These are phyloP conservation scores for Clonostachys byssicola DNA, from an alignment of 2,329 filamentous ascomycete species.

Conservation along the genomic window DNA sequence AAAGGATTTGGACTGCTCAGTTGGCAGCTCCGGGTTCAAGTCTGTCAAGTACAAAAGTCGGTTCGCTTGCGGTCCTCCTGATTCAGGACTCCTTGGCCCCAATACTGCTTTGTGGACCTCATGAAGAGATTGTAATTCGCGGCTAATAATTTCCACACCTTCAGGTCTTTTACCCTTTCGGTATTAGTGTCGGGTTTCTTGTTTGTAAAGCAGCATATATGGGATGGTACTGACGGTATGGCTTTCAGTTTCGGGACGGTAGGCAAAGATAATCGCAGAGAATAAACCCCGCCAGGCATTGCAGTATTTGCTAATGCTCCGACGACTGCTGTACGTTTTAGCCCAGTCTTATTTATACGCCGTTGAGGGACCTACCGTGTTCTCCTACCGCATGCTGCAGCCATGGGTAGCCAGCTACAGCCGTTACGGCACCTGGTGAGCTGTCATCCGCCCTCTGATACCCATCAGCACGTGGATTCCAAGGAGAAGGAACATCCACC, in stretches of 20 bases:
- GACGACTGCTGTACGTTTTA: constrained; percentile 4
- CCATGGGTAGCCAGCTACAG: constrained; percentile 34
- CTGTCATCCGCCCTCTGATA: constrained; percentile 29
- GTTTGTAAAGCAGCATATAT: background rate
- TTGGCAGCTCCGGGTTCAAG: constrained; percentile 4
- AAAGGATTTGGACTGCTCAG: constrained; percentile 6
- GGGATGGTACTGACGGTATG: constrained; percentile 8
- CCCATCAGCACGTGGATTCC: constrained; percentile 41
- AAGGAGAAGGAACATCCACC: constrained; percentile 31
- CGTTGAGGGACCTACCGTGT: constrained; percentile 9
- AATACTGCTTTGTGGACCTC: too few relatives aligned
- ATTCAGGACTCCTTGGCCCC: too few relatives aligned
- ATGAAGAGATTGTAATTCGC: too few relatives aligned
- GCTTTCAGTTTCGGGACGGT: background rate
- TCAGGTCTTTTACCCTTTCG: too few relatives aligned
- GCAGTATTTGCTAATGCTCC: constrained; percentile 11
- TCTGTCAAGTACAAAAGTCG: constrained; percentile 15
- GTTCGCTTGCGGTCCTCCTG: too few relatives aligned
- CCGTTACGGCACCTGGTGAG: constrained; percentile 30
- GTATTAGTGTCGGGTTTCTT: constrained; percentile 8
- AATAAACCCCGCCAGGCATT: constrained; percentile 19
- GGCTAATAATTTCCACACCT: too few relatives aligned
- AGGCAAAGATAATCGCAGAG: constrained; percentile 14
- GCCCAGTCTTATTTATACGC: too few relatives aligned
- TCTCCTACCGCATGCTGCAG: constrained; percentile 27